Evolutionary conservation across 2,329 filamentous ascomycete genomes (phyloP), one percentile per base, ranked within the genome.

Genomic region (Penicillium sp.): DNA sequence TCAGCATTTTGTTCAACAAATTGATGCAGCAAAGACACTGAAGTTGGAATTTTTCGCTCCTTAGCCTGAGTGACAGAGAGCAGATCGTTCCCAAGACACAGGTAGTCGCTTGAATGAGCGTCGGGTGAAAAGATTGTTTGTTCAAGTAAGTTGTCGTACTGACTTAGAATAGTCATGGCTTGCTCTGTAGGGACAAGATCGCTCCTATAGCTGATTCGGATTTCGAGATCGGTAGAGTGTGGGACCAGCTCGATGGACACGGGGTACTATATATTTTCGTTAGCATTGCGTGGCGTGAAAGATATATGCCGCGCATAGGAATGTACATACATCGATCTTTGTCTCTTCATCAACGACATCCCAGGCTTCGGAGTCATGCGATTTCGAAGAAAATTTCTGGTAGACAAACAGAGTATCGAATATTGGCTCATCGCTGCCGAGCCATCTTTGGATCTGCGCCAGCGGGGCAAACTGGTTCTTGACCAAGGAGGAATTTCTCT

Each of bases 361-460:
- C 86, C 88, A 95, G 0, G 76, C 71, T 3, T 63, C 38, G 1
- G 66, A 48, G 13, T 58, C 45, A 1, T 58, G 52, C 42, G 31
- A 50, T 47, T 31, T 15, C 13, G 47, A 46, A 44, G 70, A 57
- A 50, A 75, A 62, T 56, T 87, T 88, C 62, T 95, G 91, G 62
- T 90, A 92, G 0, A 89, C 86, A 51, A 96, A 82, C 1, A 96
- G 75, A 0, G 89, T 92, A 62, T 96, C 90, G 58, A 96, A 95
- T 0, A 93, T 75, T 0, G 79, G 73, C 6, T 81, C 78, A 23
- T 85, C 81, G 0, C 84, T 74, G 50, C 81, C 77, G 0, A 88
- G 76, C 78, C 84, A 86, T 43, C 79, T 82, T 60, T 95, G 88
- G 8, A 95, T 84, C 27, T 82, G 80, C 3, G 79, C 76, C 6